Conservation (phyloP, 2,329 filamentous ascomycete genomes). For the Xylogone sp. region DNA sequence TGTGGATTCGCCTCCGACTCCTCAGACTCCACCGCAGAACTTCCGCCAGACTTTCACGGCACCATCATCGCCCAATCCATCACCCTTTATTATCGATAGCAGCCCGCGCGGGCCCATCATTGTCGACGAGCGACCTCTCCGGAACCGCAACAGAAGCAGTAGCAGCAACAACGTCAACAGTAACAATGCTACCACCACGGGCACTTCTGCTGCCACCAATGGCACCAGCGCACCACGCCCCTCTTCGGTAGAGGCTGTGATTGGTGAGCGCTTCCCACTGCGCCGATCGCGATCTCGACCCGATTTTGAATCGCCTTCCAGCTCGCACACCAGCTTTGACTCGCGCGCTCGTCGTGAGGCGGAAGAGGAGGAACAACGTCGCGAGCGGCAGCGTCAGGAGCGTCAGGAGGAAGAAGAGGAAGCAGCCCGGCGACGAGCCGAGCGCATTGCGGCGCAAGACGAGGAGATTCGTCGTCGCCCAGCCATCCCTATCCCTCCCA, state of each 20-base stretch:
- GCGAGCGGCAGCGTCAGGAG: constrained; percentile 2
- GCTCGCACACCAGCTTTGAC: constrained; percentile 18
- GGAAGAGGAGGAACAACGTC: constrained; percentile 9
- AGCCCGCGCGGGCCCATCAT: constrained; percentile 17
- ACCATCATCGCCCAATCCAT: constrained; percentile 23
- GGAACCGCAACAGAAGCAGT: not conserved
- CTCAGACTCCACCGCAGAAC: constrained; percentile 42
- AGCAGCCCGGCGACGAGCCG: constrained; percentile 11
- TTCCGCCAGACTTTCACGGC: constrained; percentile 36
- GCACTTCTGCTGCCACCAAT: not conserved
- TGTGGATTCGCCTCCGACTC: constrained; percentile 41
- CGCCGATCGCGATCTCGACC: constrained; percentile 9
- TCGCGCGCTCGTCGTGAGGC: constrained; percentile 9
- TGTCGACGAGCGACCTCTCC: constrained; percentile 22
- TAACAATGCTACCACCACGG: not conserved
- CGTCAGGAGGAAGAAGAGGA: constrained; percentile 9
- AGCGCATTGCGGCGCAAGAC: constrained; percentile 20
- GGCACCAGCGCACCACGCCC: not conserved
- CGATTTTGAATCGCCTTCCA: constrained; percentile 15
- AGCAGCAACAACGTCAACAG: not conserved
- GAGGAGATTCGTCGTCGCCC: constrained; percentile 24
- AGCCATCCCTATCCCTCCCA: constrained; percentile 17
- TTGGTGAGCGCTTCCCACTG: constrained; percentile 12
- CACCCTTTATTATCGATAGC: constrained; percentile 12
- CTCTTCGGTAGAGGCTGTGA: constrained; percentile 13